Evolutionary conservation across 345 rosid genomes (phyloP), one percentile per base, ranked within the genome.

Genomic region (Xanthoceras sorbifolium): DNA sequence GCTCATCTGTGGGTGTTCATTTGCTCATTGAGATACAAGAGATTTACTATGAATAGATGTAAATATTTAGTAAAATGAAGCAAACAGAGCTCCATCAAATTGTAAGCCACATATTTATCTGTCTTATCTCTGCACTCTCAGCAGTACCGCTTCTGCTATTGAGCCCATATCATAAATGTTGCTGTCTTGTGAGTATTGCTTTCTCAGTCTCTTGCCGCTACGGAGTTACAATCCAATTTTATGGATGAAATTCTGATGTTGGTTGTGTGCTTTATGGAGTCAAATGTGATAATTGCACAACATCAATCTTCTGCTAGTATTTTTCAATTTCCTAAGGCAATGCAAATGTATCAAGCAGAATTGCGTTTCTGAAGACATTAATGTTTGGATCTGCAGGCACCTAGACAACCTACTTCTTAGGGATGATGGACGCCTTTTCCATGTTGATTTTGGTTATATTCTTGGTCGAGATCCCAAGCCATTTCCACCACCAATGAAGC

Each of bases 391-490:
- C 48, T 77, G 78, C 86, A 92, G 99, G 81, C 98, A 96, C 82
- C 87, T 96, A 69, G 99, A 96, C 84, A 96, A 96, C 74, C 98
- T 96, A 84, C 97, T 96, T 40, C 97, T 96, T 54, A 86, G 94
- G 73, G 99, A 93, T 40, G 98, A 96, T 84, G 98, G 98, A 28
- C 87, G 97, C 59, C 97, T 96, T 75, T 96, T 96, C 87, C 98
- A 96, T 74, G 99, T 96, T 76, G 99, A 96, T 86, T 93, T 96
- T 76, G 98, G 93, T 28, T 96, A 90, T 83, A 96, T 93, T 83
- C 97, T 96, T 54, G 99, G 99, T 67, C 93, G 97, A 78, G 99
- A 92, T 80, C 99, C 99, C 64, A 96, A 96, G 83, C 99, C 97
- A 31, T 96, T 96, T 80, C 98, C 99, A 61, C 99, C 99, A 42